Conservation (phyloP, 208 protist species). For the Acanthamoeba royreba region DNA sequence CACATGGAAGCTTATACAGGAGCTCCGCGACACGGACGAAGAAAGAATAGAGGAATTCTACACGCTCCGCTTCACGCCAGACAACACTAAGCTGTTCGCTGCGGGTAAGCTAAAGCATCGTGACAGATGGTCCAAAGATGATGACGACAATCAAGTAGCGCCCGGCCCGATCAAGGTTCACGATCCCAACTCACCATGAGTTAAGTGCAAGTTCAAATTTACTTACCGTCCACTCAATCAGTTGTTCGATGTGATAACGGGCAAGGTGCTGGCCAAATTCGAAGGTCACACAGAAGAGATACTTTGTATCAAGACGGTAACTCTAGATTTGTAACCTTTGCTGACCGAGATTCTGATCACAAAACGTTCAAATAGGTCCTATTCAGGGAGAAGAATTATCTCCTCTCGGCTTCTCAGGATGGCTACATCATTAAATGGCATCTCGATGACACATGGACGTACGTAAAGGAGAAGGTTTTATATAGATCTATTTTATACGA, state of each 20-base stretch:
- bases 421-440: slow-evolving; percentile 54
- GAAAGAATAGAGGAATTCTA: slow-evolving; percentile 50
- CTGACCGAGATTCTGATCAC: too few relatives aligned
- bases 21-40: not conserved
- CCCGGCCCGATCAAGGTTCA: slow-evolving; percentile 34
- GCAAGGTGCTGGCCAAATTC: slow-evolving; percentile 21
- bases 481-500: not conserved
- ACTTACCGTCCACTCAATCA: not conserved
- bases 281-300: slow-evolving; percentile 47
- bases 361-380: not conserved
- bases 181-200: not conserved
- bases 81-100: slow-evolving; percentile 5
- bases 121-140: not conserved
- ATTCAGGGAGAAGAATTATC: slow-evolving; percentile 32
- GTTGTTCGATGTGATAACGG: slow-evolving; percentile 36
- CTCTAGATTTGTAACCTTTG: too few relatives aligned
- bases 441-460: slow-evolving; percentile 39
- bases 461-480: too few relatives aligned
- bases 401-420: slow-evolving; percentile 19
- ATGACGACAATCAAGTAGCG: slow-evolving; percentile 42
- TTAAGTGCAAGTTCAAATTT: not conserved
- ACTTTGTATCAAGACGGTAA: slow-evolving; percentile 31
- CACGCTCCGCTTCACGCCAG: slow-evolving; percentile 22
- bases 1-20: slow-evolving; percentile 44
- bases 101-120: slow-evolving; percentile 45